Conservation (phyloP, 495 filamentous ascomycete genomes). For the Neurospora sp. region DNA sequence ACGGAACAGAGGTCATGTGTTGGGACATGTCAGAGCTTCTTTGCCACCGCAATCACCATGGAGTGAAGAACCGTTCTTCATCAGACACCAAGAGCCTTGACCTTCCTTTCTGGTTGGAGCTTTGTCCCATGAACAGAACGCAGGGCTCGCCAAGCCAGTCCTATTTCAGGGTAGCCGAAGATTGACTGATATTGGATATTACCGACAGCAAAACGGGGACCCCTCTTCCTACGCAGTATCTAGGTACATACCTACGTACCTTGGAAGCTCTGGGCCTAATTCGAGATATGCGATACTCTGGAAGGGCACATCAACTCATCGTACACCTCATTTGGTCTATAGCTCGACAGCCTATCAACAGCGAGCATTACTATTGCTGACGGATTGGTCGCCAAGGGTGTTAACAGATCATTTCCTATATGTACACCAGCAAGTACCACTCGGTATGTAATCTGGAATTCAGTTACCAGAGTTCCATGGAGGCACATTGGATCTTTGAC, state of each 20-base stretch:
- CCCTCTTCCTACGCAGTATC: neutral
- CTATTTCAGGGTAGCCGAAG: conserved; percentile 22
- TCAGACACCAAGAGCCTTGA: neutral
- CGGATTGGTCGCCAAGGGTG: neutral
- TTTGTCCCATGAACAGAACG: neutral
- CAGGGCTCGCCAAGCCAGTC: conserved; percentile 3
- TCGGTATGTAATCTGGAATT: neutral
- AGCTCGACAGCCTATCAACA: neutral
- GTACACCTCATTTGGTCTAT: neutral
- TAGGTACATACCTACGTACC: neutral
- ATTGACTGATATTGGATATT: conserved; percentile 13
- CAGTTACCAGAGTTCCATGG: neutral
- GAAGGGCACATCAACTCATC: neutral
- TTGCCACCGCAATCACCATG: neutral
- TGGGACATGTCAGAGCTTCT: neutral
- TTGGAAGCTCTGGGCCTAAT: neutral
- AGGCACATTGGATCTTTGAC: neutral
- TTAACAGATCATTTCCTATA: neutral
- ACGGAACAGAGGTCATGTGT: neutral
- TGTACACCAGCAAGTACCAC: neutral
- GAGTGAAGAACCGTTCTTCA: neutral
- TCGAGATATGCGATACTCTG: neutral
- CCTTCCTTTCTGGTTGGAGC: neutral
- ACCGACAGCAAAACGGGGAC: neutral
- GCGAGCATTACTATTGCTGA: neutral